These are phyloP conservation scores for Sordaria brevicollis DNA, from an alignment of 495 filamentous ascomycete species.

Conservation along the genomic window DNA sequence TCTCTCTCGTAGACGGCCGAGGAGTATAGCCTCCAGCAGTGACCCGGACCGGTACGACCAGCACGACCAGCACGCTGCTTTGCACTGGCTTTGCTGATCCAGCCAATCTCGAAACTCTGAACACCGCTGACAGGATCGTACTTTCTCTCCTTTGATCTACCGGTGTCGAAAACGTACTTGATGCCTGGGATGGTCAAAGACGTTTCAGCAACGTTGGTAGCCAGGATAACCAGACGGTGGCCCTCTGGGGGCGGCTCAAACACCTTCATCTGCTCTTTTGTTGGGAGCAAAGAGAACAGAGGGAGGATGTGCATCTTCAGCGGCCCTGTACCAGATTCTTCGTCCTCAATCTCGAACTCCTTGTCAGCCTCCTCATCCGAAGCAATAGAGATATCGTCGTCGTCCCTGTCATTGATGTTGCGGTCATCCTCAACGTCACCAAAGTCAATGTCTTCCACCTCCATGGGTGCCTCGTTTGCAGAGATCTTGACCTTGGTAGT, in stretches of 20 bases:
- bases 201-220: slow-evolving; percentile 96
- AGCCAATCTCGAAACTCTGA: slow-evolving; percentile 88
- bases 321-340: slow-evolving; percentile 47
- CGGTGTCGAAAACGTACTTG: slow-evolving; percentile 89
- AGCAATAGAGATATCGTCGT: slow-evolving; percentile 36
- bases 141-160: slow-evolving; percentile 80
- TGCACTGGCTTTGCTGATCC: slow-evolving; percentile 96
- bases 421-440: slow-evolving; percentile 42
- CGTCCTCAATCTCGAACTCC: slow-evolving; percentile 50
- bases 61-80: slow-evolving; percentile 89
- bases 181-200: slow-evolving; percentile 94
- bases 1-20: slow-evolving; percentile 89
- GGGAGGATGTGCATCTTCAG: slow-evolving; percentile 73
- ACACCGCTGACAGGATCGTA: slow-evolving; percentile 80
- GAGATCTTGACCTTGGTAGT: slow-evolving; percentile 61
- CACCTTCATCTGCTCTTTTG: slow-evolving; percentile 85
- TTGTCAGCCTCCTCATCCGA: slow-evolving; percentile 46
- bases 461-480: slow-evolving; percentile 67
- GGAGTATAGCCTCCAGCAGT: slow-evolving; percentile 90
- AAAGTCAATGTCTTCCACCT: slow-evolving; percentile 81
- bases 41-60: slow-evolving; percentile 89
- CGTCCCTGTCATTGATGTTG: slow-evolving; percentile 36
- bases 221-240: slow-evolving; percentile 78
- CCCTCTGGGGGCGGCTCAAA: slow-evolving; percentile 81
- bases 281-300: slow-evolving; percentile 88